Conservation (phyloP, 1,284 basidiomycete species). For the Cryptococcus sp. region DNA sequence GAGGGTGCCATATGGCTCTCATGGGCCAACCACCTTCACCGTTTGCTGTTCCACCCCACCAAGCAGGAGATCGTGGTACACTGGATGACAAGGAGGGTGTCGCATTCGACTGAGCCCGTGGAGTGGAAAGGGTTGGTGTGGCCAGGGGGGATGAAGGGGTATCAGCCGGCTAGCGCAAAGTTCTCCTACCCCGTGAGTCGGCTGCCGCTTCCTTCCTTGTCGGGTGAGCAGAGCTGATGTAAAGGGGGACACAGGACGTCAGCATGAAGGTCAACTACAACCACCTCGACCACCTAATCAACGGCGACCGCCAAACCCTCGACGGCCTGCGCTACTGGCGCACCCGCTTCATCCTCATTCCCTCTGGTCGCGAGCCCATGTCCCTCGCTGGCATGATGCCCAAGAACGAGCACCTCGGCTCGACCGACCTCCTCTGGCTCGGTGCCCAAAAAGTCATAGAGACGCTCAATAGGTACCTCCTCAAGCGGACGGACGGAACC, state of each 20-base stretch:
- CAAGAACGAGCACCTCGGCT: slow-evolving; percentile 69
- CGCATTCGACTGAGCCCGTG: slow-evolving; percentile 59
- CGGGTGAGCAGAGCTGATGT: slow-evolving; percentile 30
- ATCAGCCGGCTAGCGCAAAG: slow-evolving; percentile 71
- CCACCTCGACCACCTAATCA: slow-evolving; percentile 59
- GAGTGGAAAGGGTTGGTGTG: slow-evolving; percentile 87
- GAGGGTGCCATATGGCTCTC: slow-evolving; percentile 80
- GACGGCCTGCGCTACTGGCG: slow-evolving; percentile 81
- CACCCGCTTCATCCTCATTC: slow-evolving; percentile 91
- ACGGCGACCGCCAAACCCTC: slow-evolving; percentile 67
- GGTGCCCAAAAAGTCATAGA: slow-evolving; percentile 91
- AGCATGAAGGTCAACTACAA: slow-evolving; percentile 47
- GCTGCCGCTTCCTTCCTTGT: not conserved
- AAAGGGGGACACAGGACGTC: slow-evolving; percentile 54
- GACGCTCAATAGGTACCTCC: slow-evolving; percentile 62
- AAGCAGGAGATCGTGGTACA: slow-evolving; percentile 84
- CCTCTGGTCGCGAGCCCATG: slow-evolving; percentile 65
- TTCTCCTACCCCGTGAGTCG: slow-evolving; percentile 67
- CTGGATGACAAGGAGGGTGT: slow-evolving; percentile 76
- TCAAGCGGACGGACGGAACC: slow-evolving; percentile 5
- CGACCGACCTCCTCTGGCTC: slow-evolving; percentile 80
- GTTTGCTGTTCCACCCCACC: slow-evolving; percentile 71
- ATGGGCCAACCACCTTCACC: slow-evolving; percentile 92
- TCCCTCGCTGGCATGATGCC: slow-evolving; percentile 44
- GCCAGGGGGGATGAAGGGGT: slow-evolving; percentile 83